phyloP scores from a whole-genome alignment of 2,329 filamentous ascomycete species.

The Magnaporthiopsis rhizophila region DNA sequence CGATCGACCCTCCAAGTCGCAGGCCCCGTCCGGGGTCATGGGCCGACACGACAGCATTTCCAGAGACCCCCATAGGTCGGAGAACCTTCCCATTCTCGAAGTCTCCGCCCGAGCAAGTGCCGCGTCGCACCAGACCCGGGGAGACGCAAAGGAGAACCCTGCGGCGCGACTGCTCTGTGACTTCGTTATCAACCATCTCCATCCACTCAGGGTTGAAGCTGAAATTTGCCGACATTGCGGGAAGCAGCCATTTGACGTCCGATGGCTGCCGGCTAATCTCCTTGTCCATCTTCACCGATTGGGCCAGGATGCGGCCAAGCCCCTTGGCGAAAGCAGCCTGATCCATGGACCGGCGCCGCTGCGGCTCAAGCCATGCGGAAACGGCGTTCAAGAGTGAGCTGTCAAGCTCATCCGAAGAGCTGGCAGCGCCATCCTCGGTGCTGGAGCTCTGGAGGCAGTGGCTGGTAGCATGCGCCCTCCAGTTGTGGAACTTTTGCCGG shows the following conservation, averaged over 20 bases:
- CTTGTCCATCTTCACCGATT: not conserved
- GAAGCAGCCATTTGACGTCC: not conserved
- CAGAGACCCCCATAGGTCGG: not conserved
- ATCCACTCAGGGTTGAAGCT: no score
- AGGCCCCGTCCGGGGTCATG: no score
- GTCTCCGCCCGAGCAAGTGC: not conserved
- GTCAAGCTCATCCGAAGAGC: no score
- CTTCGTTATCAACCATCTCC: no score
- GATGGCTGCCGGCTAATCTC: not conserved
- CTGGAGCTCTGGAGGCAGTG: constrained; percentile 6
- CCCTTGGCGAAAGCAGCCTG: no score
- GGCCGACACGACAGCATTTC: not conserved
- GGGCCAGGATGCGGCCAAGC: not conserved
- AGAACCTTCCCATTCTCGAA: not conserved
- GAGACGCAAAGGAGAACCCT: not conserved
- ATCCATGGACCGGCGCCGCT: no score
- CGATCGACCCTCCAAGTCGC: not conserved
- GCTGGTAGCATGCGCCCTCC: no score
- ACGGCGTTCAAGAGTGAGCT: no score
- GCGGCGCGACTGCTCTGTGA: no score
- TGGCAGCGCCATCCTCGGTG: not conserved
- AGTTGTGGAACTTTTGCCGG: constrained; percentile 6
- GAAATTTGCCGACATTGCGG: not conserved
- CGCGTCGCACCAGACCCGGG: not conserved
- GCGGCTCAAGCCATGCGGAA: no score